Evolutionary conservation across 2,329 filamentous ascomycete genomes (phyloP), one percentile per base, ranked within the genome.

Genomic region (Trichoderma arundinaceum): DNA sequence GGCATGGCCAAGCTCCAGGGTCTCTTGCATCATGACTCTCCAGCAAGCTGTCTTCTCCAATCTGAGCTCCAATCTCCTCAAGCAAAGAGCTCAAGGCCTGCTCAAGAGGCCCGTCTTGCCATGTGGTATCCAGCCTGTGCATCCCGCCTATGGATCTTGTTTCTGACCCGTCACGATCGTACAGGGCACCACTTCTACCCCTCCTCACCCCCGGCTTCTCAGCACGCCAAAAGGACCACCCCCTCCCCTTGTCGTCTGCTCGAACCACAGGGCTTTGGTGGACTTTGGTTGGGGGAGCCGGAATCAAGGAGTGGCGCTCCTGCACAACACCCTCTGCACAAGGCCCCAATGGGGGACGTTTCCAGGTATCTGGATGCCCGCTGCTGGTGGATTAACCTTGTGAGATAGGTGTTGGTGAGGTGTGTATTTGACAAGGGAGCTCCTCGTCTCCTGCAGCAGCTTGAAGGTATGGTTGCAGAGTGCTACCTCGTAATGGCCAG

Each of bases 381-480:
- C 66, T 68, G 66, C 70, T 73, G 70, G 72, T 69, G 52, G 61
- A 64, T 64, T 64, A 66, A 58, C 65, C 69, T 71, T 68, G 70
- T 70, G 73, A 74, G 72, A 72, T 68, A 75, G 73, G 69, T 72
- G 70, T 73, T 71, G 67, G 64, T 10, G 69, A 70, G 72, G 72
- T 71, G 64, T 63, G 53, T 69, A 44, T 64, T 61, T 32, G 38
- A 54, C 28, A 59, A 41, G 61, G 51, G 41, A 57, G 61, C 52
- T 64, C 51, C 33, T 22, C 17, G 32, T 64, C 41, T 64, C 61
- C 41, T 64, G 52, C 61, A 64, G 61, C 38, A 41, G 39, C 46
- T 62, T 62, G 38, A 33, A 43, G n/a, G 59, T 62, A 53, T 53
- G 38, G 32, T 35, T 44, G 48, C 48, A 53, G 59, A 62, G 39